A percentile compares a stretch with the other conserved stretches of the same genome.
Conservation (phyloP, 2,329 filamentous ascomycete genomes). For the Aspergillus sp. region DNA sequence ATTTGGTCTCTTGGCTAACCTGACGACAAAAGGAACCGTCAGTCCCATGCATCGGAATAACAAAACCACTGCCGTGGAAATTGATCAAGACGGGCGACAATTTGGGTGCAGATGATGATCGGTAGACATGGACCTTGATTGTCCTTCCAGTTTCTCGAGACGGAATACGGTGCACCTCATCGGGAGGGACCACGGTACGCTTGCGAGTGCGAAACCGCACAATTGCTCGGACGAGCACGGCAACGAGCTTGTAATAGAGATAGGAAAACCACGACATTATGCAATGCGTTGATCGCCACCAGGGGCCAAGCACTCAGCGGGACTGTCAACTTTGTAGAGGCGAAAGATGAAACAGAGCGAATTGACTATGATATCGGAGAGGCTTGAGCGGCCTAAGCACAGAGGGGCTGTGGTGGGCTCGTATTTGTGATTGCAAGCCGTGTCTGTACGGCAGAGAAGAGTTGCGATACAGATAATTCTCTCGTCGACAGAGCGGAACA, state of each 20-base stretch:
- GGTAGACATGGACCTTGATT: slow-evolving; percentile 29
- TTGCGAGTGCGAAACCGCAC: background rate
- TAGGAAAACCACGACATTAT: slow-evolving; percentile 16
- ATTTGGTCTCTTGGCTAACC: slow-evolving; percentile 18
- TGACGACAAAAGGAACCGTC: slow-evolving; percentile 26
- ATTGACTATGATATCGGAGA: too few relatives aligned
- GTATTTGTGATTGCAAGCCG: too few relatives aligned
- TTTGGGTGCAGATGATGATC: slow-evolving; percentile 5
- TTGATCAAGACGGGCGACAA: slow-evolving; percentile 27
- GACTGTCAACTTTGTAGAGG: background rate
- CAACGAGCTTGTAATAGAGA: slow-evolving; percentile 16
- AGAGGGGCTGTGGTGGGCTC: background rate
- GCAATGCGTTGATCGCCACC: background rate
- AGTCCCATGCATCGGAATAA: slow-evolving; percentile 24
- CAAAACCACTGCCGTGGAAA: slow-evolving; percentile 30
- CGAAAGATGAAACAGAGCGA: background rate
- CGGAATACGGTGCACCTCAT: slow-evolving; percentile 23
- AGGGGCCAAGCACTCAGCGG: background rate
- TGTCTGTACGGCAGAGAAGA: too few relatives aligned
- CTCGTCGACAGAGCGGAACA: too few relatives aligned
- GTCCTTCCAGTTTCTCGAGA: slow-evolving; percentile 22
- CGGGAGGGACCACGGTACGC: slow-evolving; percentile 8
- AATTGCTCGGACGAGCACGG: slow-evolving; percentile 11
- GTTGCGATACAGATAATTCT: too few relatives aligned
- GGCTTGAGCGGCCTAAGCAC: background rate